Base-by-base conservation (phyloP, 1,139 yeast species). In the Lodderomyces theae region DNA sequence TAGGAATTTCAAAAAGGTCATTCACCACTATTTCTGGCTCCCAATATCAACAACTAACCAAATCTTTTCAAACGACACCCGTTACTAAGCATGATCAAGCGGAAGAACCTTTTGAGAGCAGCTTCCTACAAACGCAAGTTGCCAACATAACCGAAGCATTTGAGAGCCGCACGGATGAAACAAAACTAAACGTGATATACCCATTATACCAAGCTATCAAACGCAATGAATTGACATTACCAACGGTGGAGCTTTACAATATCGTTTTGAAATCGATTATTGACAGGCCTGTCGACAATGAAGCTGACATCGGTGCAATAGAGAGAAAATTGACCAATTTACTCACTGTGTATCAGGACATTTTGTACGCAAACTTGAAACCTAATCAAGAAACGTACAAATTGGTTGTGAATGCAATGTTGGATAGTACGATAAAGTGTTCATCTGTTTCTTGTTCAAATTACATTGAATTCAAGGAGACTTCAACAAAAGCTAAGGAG, bases 331-430 rank as follows among this genome's bases (percentile, higher is more conserved):
- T 83, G 52, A 82, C 86, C 3, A 77, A 72, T 41, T 57, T 84
- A 45, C 63, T 84, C 47, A 81, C 80, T 12, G 79, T 82, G 30
- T 84, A 84, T 56, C 86, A 83, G 41, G 89, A 82, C 52, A 61
- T 82, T 51, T 66, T 84, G 19, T 44, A 47, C 12, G 37, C 41
- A 44, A 66, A 62, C 42, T 47, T 79, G 31, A 80, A 77, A 51
- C 92, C 92, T 16, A 67, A 72, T 30, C 51, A 55, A 30, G 66
- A 66, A 23, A 81, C 86, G 5, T 83, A 74, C 56, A 66, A 74
- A 48, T 54, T 74, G 1, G 76, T 82, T 4, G 63, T 84, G 28
- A 59, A 61, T 19, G 71, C 75, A 17, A 64, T 84, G 25, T 63
- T 82, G 43, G 63, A 64, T 30, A 80, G 82, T 12, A 69, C 84